Percentiles rank a stretch among this genome's conserved stretches.
Evolutionary conservation across 768 basidiomycete species (phyloP).

Genomic region (Suillus variegatus): DNA sequence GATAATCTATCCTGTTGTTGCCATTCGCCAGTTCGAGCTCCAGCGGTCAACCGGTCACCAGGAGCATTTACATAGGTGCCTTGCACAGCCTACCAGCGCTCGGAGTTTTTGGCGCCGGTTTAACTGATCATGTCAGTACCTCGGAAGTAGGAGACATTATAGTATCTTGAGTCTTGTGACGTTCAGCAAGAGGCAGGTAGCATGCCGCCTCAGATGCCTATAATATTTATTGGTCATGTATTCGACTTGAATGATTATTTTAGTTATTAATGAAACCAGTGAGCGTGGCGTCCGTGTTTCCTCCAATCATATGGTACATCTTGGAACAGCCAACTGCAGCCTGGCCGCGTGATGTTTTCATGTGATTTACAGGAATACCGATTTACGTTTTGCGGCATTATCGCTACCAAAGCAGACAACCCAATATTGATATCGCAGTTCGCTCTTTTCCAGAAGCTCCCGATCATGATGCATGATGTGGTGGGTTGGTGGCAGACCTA

Average conservation of each 20-base stretch:
- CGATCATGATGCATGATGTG: not conserved
- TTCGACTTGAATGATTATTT: not conserved
- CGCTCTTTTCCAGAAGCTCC: not conserved
- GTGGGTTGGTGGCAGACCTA: not conserved
- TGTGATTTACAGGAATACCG: not conserved
- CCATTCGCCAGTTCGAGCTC: not conserved
- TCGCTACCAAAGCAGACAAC: not conserved
- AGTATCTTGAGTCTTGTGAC: not conserved
- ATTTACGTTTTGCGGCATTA: not conserved
- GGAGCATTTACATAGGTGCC: not conserved
- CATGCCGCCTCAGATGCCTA: not conserved
- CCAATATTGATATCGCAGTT: not conserved
- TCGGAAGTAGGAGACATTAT: not conserved
- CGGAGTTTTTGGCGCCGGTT: not conserved
- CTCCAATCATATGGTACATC: not conserved
- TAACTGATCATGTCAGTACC: not conserved
- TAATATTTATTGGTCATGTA: not conserved
- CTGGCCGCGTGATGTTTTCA: not conserved
- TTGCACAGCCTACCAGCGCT: not conserved
- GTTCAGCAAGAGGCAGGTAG: not conserved
- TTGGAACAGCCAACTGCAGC: not conserved
- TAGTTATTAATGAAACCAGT: not conserved
- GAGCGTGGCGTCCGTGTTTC: not conserved
- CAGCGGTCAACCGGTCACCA: too few relatives aligned
- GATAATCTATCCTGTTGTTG: constrained; percentile 2